A percentile compares a stretch with the other conserved stretches of the same genome.
Evolutionary conservation across 2,329 filamentous ascomycete genomes (phyloP).

Genomic region (Exophiala oligosperma): DNA sequence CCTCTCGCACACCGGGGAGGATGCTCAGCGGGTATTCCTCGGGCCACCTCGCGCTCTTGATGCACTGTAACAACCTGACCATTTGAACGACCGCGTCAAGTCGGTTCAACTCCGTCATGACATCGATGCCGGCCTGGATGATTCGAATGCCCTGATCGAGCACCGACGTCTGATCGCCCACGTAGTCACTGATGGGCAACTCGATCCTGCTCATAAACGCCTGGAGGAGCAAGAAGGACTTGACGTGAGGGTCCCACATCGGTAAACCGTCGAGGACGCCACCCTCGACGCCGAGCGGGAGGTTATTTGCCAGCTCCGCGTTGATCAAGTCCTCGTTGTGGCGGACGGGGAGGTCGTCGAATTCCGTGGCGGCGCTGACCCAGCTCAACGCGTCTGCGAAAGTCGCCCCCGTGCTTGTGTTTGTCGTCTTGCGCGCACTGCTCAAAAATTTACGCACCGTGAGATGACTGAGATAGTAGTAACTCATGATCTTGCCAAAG

Average conservation of each 20-base stretch:
- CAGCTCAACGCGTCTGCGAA: slow-evolving; percentile 84
- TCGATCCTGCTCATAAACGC: slow-evolving; percentile 92
- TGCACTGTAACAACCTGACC: slow-evolving; percentile 82
- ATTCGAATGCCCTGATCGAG: slow-evolving; percentile 97
- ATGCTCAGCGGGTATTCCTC: slow-evolving; percentile 76
- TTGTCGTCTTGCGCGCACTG: slow-evolving; percentile 70
- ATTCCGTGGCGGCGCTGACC: slow-evolving; percentile 93
- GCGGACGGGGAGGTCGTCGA: slow-evolving; percentile 94
- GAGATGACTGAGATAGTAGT: slow-evolving; percentile 96
- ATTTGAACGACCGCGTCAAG: slow-evolving; percentile 77
- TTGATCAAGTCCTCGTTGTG: slow-evolving; percentile 99
- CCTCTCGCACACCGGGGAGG: slow-evolving; percentile 66
- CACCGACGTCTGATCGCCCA: slow-evolving; percentile 85
- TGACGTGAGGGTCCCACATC: slow-evolving; percentile 98
- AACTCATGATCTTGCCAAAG: slow-evolving; percentile 97
- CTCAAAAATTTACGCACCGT: slow-evolving; percentile 83
- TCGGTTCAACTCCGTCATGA: slow-evolving; percentile 79
- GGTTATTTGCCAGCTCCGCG: slow-evolving; percentile 76
- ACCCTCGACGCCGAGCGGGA: slow-evolving; percentile 52
- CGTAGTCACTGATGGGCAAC: slow-evolving; percentile 93
- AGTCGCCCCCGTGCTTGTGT: slow-evolving; percentile 34
- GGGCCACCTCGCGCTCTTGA: slow-evolving; percentile 93
- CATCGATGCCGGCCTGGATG: slow-evolving; percentile 90
- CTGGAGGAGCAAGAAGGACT: slow-evolving; percentile 89
- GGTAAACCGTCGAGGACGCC: slow-evolving; percentile 63